A percentile compares a stretch with the other conserved stretches of the same genome.
phyloP scores from a whole-genome alignment of 2,329 filamentous ascomycete genomes.

The Fusarium abutilonis region DNA sequence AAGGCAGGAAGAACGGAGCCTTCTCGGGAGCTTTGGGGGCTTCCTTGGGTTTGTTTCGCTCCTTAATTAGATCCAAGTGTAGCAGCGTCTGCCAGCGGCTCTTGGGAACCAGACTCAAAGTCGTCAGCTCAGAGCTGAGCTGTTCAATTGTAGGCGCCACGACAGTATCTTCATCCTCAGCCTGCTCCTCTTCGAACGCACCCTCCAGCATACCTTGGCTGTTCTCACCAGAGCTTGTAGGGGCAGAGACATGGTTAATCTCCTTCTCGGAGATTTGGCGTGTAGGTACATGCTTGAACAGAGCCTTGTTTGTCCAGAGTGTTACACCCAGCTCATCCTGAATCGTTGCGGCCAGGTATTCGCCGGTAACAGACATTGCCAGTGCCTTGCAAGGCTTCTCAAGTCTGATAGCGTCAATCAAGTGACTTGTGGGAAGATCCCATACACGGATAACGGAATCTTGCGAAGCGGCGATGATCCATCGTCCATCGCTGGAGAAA shows the following conservation, averaged over 20 bases:
- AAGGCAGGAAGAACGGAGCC: constrained; percentile 93
- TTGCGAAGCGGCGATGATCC: constrained; percentile 88
- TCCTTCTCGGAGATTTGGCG: constrained; percentile 83
- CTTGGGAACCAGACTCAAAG: constrained; percentile 87
- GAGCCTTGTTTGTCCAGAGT: constrained; percentile 92
- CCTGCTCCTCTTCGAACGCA: constrained; percentile 70
- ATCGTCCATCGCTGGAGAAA: constrained; percentile 93
- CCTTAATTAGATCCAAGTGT: constrained; percentile 89
- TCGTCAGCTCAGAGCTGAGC: constrained; percentile 83
- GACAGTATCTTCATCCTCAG: constrained; percentile 64
- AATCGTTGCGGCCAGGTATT: constrained; percentile 91
- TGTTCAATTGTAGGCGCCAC: constrained; percentile 74
- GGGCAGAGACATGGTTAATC: constrained; percentile 71
- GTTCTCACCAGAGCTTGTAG: constrained; percentile 84
- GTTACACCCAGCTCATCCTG: constrained; percentile 87
- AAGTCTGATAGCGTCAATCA: constrained; percentile 90
- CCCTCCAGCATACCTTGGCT: constrained; percentile 79
- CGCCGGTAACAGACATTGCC: constrained; percentile 88
- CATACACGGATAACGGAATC: constrained; percentile 86
- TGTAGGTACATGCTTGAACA: constrained; percentile 90
- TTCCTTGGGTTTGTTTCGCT: constrained; percentile 93
- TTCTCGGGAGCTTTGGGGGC: constrained; percentile 92
- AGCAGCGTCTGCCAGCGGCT: constrained; percentile 94
- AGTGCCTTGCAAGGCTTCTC: constrained; percentile 82
- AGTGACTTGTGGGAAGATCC: constrained; percentile 94